Percentiles rank a stretch among this genome's conserved stretches.
These are phyloP conservation scores for Ceraceosorus guamensis DNA, from an alignment of 1,284 basidiomycete species.

Conservation along the genomic window DNA sequence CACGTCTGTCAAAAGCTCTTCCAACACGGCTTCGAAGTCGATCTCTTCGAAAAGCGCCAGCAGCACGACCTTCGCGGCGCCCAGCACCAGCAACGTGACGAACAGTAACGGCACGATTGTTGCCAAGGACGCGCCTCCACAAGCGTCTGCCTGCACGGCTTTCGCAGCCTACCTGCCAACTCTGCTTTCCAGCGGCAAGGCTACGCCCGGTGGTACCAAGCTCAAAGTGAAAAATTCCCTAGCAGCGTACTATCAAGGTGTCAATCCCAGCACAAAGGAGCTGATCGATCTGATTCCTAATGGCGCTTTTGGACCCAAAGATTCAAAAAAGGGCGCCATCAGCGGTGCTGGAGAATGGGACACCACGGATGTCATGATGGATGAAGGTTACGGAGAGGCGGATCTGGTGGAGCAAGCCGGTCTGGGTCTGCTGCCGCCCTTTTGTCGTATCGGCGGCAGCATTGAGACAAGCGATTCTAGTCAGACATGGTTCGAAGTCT, in stretches of 20 bases:
- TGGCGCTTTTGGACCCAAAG: conserved; percentile 9
- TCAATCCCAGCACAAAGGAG: conserved; percentile 15
- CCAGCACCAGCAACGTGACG: too few relatives aligned
- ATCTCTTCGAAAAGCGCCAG: too few relatives aligned
- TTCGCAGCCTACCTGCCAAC: too few relatives aligned
- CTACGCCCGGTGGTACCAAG: too few relatives aligned
- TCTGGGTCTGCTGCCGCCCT: conserved; percentile 19
- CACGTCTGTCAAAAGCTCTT: too few relatives aligned
- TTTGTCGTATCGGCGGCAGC: conserved; percentile 25
- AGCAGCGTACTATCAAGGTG: conserved; percentile 13
- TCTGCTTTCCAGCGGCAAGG: too few relatives aligned
- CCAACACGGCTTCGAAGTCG: too few relatives aligned
- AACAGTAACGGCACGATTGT: too few relatives aligned
- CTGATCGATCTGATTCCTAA: conserved; percentile 16
- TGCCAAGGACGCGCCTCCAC: too few relatives aligned
- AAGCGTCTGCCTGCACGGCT: too few relatives aligned
- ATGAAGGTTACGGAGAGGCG: conserved; percentile 20
- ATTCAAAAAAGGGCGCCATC: conserved; percentile 16
- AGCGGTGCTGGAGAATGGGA: conserved; percentile 13
- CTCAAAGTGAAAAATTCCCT: too few relatives aligned
- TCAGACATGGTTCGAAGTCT: conserved; percentile 21
- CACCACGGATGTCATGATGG: conserved; percentile 12
- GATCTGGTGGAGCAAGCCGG: conserved; percentile 3
- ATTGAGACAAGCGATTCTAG: conserved; percentile 12
- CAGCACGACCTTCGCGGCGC: too few relatives aligned